Percentiles rank a stretch among this genome's conserved stretches.
phyloP scores from a whole-genome alignment of 768 basidiomycete species.

The Amanita thiersii region DNA sequence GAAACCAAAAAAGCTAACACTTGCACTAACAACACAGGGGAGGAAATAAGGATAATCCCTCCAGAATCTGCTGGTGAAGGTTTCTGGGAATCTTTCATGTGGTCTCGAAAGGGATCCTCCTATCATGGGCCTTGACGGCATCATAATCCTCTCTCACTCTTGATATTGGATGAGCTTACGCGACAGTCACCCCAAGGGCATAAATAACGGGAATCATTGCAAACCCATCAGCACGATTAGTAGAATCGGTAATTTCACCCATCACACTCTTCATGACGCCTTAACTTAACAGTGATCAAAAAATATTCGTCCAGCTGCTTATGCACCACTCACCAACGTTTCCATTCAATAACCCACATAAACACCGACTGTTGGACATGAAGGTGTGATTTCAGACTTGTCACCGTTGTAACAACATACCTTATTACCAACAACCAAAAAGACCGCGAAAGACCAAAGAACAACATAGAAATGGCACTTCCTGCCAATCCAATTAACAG shows the following conservation, averaged over 20 bases:
- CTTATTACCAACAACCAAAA: conserved; percentile 46
- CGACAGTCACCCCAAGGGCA: conserved; percentile 31
- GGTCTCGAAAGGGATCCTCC: conserved; percentile 50
- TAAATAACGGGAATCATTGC: conserved; percentile 52
- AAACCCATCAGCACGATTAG: conserved; percentile 38
- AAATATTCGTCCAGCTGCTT: neutral
- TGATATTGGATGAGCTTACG: neutral
- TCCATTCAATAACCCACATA: conserved; percentile 47
- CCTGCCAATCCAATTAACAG: conserved; percentile 49
- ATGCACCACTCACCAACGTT: conserved; percentile 19
- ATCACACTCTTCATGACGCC: conserved; percentile 15
- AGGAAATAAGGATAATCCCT: conserved; percentile 55
- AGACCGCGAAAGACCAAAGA: conserved; percentile 49
- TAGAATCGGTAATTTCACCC: conserved; percentile 31
- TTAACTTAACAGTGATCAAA: conserved; percentile 33
- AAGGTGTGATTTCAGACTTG: neutral
- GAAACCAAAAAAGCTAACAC: conserved; percentile 46
- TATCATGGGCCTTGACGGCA: conserved; percentile 40
- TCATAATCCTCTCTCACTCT: neutral
- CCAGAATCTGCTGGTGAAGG: conserved; percentile 43
- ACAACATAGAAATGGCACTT: conserved; percentile 45
- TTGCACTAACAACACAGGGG: conserved; percentile 59
- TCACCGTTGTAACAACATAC: conserved; percentile 9
- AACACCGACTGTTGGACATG: conserved; percentile 26
- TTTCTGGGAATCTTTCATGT: conserved; percentile 38